Evolutionary conservation across 805 yeast genomes (phyloP).

Genomic region (Candida lessepsii): DNA sequence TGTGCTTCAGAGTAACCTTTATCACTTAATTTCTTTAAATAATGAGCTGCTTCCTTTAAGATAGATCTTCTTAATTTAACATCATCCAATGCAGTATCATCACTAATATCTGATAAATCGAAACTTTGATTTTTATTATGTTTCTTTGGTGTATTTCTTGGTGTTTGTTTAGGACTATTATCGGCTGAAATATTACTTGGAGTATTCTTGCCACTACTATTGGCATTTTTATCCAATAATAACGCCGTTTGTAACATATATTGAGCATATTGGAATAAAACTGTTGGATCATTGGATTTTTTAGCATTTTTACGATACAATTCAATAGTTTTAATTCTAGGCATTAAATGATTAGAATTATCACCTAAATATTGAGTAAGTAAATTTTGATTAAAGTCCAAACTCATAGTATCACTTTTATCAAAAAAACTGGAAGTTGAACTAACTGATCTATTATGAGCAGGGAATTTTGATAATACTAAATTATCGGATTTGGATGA

Average conservation of each 20-base stretch:
- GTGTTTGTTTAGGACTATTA: constrained; percentile 18
- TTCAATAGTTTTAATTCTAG: constrained; percentile 81
- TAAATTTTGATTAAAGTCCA: constrained; percentile 52
- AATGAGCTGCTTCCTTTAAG: constrained; percentile 72
- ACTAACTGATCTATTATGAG: constrained; percentile 36
- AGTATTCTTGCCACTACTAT: constrained; percentile 4
- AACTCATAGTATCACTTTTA: constrained; percentile 31
- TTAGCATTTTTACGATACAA: constrained; percentile 83
- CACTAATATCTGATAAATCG: constrained; percentile 16
- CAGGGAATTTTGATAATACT: constrained; percentile 15
- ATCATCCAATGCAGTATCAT: constrained; percentile 21
- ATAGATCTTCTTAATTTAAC: constrained; percentile 49
- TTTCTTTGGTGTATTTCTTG: constrained; percentile 19
- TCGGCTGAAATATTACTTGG: constrained; percentile 12
- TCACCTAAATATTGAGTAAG: constrained; percentile 55
- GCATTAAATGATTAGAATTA: constrained; percentile 52
- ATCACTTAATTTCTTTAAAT: constrained; percentile 68
- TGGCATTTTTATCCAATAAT: constrained; percentile 41
- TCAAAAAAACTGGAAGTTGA: constrained; percentile 38
- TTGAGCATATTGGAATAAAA: constrained; percentile 89
- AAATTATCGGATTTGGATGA: constrained; percentile 29
- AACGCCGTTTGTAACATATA: constrained; percentile 85
- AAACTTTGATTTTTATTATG: constrained; percentile 21
- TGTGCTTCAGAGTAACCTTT: constrained; percentile 89
- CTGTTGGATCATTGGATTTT: constrained; percentile 78